A percentile compares a stretch with the other conserved stretches of the same genome.
Evolutionary conservation across 805 yeast genomes (phyloP).

Genomic region (Kodamaea nitidulidarum): DNA sequence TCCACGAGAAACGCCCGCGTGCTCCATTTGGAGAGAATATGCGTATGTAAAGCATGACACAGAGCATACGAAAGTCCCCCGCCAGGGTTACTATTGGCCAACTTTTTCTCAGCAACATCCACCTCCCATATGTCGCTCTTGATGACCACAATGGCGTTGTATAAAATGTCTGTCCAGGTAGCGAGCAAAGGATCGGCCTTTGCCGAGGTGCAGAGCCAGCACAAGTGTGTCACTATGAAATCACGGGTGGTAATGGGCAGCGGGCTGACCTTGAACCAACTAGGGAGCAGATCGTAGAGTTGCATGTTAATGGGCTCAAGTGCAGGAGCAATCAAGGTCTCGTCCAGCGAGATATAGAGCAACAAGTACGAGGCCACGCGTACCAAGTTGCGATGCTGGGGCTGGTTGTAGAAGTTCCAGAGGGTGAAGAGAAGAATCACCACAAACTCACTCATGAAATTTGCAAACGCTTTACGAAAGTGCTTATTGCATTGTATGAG

Average conservation of each 20-base stretch:
- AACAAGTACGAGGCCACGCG: slow-evolving; percentile 51
- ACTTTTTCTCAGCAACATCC: slow-evolving; percentile 19
- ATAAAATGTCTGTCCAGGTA: slow-evolving; percentile 54
- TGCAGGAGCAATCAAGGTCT: slow-evolving; percentile 33
- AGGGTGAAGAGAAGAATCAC: slow-evolving; percentile 57
- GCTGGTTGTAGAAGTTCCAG: slow-evolving; percentile 41
- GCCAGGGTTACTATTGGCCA: slow-evolving; percentile 29
- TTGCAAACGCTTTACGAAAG: slow-evolving; percentile 39
- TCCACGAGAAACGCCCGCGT: slow-evolving; percentile 31
- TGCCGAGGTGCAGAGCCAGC: slow-evolving; percentile 18
- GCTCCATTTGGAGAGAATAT: slow-evolving; percentile 39
- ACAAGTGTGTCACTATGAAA: slow-evolving; percentile 52
- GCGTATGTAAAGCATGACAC: slow-evolving; percentile 38
- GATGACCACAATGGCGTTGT: slow-evolving; percentile 50
- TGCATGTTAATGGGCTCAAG: slow-evolving; percentile 42
- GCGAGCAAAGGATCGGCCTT: slow-evolving; percentile 36
- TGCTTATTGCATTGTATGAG: slow-evolving; percentile 65
- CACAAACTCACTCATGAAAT: slow-evolving; percentile 50
- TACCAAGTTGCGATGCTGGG: slow-evolving; percentile 36
- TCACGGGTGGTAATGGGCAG: slow-evolving; percentile 56
- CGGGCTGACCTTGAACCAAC: slow-evolving; percentile 41
- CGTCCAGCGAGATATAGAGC: slow-evolving; percentile 43
- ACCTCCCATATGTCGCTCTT: slow-evolving; percentile 11
- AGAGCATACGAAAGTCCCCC: slow-evolving; percentile 52
- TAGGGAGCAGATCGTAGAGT: slow-evolving; percentile 51